Percentiles rank a stretch among this genome's conserved stretches.
These are phyloP conservation scores for Ogataea methanolica DNA, from an alignment of 805 yeast species.

Conservation along the genomic window DNA sequence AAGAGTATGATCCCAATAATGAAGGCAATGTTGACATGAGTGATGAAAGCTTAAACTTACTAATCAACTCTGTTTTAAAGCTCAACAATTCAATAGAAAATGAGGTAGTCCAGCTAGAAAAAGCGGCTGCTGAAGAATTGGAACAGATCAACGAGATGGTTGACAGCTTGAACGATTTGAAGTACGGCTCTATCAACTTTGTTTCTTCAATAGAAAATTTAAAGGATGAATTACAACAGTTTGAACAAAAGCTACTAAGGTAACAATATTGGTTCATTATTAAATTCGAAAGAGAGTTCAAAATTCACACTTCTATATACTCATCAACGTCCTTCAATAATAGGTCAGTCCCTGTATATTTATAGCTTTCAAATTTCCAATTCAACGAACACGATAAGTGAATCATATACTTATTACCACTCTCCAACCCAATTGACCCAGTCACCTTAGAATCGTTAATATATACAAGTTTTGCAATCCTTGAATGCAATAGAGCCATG, in stretches of 20 bases:
- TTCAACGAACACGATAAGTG: constrained; percentile 74
- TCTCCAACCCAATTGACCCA: constrained; percentile 49
- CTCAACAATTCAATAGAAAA: constrained; percentile 26
- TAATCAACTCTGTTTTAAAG: constrained; percentile 20
- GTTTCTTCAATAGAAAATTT: constrained; percentile 16
- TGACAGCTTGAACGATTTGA: constrained; percentile 27
- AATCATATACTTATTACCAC: constrained; percentile 68
- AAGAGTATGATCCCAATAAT: constrained; percentile 4
- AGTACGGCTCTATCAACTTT: constrained; percentile 21
- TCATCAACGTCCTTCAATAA: constrained; percentile 19
- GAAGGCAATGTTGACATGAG: constrained; percentile 6
- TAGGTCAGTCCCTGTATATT: constrained; percentile 12
- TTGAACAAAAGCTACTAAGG: constrained; percentile 13
- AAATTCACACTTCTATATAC: constrained; percentile 17
- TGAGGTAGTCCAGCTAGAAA: constrained; percentile 21
- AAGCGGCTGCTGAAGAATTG: constrained; percentile 11
- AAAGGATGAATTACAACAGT: constrained; percentile 11
- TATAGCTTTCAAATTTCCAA: constrained; percentile 67
- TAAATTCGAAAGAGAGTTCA: not conserved
- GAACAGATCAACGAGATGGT: constrained; percentile 22
- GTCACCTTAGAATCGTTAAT: constrained; percentile 42
- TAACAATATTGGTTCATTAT: not conserved
- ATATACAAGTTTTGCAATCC: constrained; percentile 68
- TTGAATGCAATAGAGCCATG: constrained; percentile 92
- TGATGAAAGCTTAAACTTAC: constrained; percentile 13